A percentile compares a stretch with the other conserved stretches of the same genome.
Evolutionary conservation across 345 rosid genomes (phyloP).

Genomic region (Lagerstroemia speciosa): DNA sequence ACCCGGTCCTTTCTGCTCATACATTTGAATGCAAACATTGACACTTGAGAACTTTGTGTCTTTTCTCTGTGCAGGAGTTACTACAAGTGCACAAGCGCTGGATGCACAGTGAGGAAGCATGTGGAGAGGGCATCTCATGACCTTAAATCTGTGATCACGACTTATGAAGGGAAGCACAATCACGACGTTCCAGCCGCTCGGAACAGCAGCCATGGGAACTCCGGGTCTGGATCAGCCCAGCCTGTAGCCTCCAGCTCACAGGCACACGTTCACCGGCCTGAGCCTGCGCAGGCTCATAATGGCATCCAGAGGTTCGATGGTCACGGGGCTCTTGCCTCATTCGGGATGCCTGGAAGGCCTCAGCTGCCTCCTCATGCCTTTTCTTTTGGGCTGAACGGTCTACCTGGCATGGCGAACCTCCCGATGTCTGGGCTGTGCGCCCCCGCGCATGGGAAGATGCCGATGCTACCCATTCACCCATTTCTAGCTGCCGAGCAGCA

Average conservation of each 20-base stretch:
- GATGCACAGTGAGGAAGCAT: constrained; percentile 91
- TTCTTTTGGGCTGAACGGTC: constrained; percentile 59
- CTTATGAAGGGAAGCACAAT: constrained; percentile 96
- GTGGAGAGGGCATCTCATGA: constrained; percentile 99
- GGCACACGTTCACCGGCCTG: constrained; percentile 41
- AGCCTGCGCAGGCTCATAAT: constrained; percentile 50
- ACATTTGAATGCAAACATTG: background rate
- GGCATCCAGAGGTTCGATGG: constrained; percentile 51
- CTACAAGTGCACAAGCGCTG: constrained; percentile 91
- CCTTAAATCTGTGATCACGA: constrained; percentile 86
- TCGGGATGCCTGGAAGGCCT: constrained; percentile 60
- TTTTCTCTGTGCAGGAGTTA: constrained; percentile 56
- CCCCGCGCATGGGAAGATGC: constrained; percentile 53
- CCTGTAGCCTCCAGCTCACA: constrained; percentile 27
- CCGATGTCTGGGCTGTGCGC: constrained; percentile 62
- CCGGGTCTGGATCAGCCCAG: constrained; percentile 20
- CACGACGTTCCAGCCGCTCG: constrained; percentile 96
- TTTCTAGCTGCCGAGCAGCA: constrained; percentile 26
- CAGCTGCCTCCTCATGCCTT: constrained; percentile 49
- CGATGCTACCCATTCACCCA: constrained; percentile 46
- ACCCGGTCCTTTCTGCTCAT: background rate
- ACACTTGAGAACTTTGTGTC: constrained; percentile 6
- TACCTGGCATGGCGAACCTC: constrained; percentile 41
- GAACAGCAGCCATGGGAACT: constrained; percentile 52
- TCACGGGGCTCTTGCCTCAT: constrained; percentile 41